phyloP scores from a whole-genome alignment of 768 basidiomycete species.

The Tulasnella calospora region DNA sequence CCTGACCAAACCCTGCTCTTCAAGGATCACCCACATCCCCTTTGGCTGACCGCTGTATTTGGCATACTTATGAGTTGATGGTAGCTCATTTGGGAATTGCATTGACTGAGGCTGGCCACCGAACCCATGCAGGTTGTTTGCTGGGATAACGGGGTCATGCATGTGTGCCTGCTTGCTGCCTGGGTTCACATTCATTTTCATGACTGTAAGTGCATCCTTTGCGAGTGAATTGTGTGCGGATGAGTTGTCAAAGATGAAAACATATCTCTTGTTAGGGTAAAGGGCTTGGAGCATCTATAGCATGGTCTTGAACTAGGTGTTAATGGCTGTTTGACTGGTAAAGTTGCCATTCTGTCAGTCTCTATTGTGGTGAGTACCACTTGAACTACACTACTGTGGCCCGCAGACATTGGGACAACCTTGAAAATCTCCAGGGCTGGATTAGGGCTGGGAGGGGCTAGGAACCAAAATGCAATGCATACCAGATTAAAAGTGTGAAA shows the following conservation, averaged over 20 bases:
- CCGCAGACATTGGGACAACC: no score
- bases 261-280: constrained; percentile 24
- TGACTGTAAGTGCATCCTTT: constrained; percentile 24
- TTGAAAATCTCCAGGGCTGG: no score
- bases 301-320: background rate
- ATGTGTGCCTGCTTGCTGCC: constrained; percentile 29
- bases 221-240: constrained; percentile 28
- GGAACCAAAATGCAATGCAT: no score
- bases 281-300: constrained; percentile 21
- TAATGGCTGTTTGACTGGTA: no score
- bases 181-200: constrained; percentile 31
- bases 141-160: constrained; percentile 29
- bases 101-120: no score
- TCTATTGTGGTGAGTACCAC: background rate
- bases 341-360: background rate
- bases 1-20: constrained; percentile 36
- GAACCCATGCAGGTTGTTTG: constrained; percentile 17
- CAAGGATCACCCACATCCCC: constrained; percentile 38
- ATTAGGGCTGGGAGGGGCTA: no score
- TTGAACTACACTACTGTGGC: no score
- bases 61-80: background rate
- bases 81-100: no score
- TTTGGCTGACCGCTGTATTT: constrained; percentile 36
- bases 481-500: no score
- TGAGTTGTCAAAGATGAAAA: constrained; percentile 31